phyloP scores from a whole-genome alignment of 2,329 filamentous ascomycete species.

The Keithomyces neogunnii region DNA sequence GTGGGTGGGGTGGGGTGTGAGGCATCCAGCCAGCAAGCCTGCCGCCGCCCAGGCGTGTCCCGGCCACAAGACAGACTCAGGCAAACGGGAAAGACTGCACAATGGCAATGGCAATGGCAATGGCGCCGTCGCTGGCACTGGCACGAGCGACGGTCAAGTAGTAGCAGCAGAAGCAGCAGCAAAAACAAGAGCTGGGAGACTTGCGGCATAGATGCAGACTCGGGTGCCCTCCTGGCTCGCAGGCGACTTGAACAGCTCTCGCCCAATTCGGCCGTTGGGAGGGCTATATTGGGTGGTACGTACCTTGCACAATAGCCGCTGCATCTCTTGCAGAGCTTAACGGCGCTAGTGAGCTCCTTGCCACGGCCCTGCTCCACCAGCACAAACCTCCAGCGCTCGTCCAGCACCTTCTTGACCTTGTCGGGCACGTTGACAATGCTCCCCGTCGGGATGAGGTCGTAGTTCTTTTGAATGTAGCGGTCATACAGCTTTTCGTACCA shows the following conservation, averaged over 20 bases:
- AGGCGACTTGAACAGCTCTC: slow-evolving; percentile 1
- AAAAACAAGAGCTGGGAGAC: too few relatives aligned
- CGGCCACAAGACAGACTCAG: not conserved
- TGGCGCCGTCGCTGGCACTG: too few relatives aligned
- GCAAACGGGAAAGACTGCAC: slow-evolving; percentile 5
- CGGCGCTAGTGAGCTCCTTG: slow-evolving; percentile 91
- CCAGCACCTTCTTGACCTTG: slow-evolving; percentile 89
- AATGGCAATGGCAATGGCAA: not conserved
- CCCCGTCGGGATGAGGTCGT: slow-evolving; percentile 88
- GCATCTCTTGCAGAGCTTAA: slow-evolving; percentile 94
- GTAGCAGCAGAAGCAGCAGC: too few relatives aligned
- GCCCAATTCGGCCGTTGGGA: too few relatives aligned
- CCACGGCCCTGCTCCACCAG: slow-evolving; percentile 87
- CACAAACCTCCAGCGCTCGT: slow-evolving; percentile 95
- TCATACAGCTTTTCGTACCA: slow-evolving; percentile 98
- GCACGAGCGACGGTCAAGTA: too few relatives aligned
- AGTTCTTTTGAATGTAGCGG: slow-evolving; percentile 95
- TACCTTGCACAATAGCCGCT: slow-evolving; percentile 85
- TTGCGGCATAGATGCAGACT: too few relatives aligned
- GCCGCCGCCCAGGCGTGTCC: slow-evolving; percentile 4
- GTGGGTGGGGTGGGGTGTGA: slow-evolving; percentile 4
- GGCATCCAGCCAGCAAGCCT: not conserved
- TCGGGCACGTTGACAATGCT: slow-evolving; percentile 94
- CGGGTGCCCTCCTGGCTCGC: too few relatives aligned
- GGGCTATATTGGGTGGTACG: slow-evolving; percentile 17